Evolutionary conservation across 176 grass and related monocot genomes (phyloP).

Genomic region (Puccinellia tenuiflora): DNA sequence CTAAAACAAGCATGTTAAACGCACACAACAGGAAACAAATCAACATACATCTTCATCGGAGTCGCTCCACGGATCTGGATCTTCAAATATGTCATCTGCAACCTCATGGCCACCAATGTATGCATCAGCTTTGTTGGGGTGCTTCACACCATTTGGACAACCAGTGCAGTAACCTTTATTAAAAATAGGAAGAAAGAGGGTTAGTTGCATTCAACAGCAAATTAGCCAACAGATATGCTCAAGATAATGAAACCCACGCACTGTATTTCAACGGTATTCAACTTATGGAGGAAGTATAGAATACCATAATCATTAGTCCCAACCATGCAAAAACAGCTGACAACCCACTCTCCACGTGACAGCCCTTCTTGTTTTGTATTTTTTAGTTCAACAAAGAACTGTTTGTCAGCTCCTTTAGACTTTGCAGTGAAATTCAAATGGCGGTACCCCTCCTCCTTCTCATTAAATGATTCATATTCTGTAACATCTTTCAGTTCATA

Average conservation of each 20-base stretch:
- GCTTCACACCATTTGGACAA: not conserved
- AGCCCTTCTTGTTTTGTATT: not conserved
- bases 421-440: not conserved
- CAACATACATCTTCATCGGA: not conserved
- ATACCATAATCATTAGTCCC: not conserved
- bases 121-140: not conserved
- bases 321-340: not conserved
- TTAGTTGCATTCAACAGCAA: not conserved
- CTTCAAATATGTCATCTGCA: not conserved
- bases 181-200: not conserved
- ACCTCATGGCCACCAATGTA: not conserved
- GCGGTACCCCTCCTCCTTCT: not conserved
- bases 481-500: not conserved
- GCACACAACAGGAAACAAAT: not conserved
- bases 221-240: not conserved
- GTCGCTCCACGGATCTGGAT: not conserved
- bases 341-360: not conserved
- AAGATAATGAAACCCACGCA: not conserved
- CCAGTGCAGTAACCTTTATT: not conserved
- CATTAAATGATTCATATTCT: not conserved
- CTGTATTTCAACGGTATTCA: not conserved
- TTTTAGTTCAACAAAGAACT: not conserved
- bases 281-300: not conserved
- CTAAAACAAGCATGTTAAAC: not conserved
- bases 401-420: not conserved